Conservation (phyloP, 176 grass and related monocot genomes). For the Dactylis glomerata region DNA sequence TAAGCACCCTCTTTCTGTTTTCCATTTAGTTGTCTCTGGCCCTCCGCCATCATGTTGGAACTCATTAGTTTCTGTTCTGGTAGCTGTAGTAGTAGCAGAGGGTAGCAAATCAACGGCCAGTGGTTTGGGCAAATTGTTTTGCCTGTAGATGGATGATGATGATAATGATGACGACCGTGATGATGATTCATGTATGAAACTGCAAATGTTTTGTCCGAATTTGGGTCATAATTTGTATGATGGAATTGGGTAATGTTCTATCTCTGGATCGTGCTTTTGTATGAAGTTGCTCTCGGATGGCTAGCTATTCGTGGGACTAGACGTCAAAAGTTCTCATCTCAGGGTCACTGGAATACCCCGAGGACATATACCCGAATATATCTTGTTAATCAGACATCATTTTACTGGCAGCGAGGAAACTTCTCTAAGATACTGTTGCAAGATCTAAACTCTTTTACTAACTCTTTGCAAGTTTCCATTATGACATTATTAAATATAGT, state of each 20-base stretch:
- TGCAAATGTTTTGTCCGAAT: not conserved
- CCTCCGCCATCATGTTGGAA: not conserved
- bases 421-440: no score
- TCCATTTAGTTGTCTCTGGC: not conserved
- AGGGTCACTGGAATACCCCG: no score
- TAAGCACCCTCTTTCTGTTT: not conserved
- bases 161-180: not conserved
- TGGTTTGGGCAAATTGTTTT: conserved; percentile 8
- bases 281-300: no score
- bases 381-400: no score
- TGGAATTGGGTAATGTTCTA: not conserved
- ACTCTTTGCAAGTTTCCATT: no score
- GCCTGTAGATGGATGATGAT: conserved; percentile 23
- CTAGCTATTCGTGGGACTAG: no score
- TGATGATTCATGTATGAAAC: not conserved
- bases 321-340: no score
- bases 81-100: conserved; percentile 13
- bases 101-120: not conserved
- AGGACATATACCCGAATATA: no score
- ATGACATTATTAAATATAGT: no score
- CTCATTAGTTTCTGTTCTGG: conserved; percentile 15
- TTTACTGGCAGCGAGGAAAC: no score
- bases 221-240: not conserved
- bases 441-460: no score
- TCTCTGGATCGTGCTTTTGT: not conserved